Percentiles rank a stretch among this genome's conserved stretches.
These are phyloP conservation scores for Nemania diffusa DNA, from an alignment of 2,329 filamentous ascomycete genomes.

Conservation along the genomic window DNA sequence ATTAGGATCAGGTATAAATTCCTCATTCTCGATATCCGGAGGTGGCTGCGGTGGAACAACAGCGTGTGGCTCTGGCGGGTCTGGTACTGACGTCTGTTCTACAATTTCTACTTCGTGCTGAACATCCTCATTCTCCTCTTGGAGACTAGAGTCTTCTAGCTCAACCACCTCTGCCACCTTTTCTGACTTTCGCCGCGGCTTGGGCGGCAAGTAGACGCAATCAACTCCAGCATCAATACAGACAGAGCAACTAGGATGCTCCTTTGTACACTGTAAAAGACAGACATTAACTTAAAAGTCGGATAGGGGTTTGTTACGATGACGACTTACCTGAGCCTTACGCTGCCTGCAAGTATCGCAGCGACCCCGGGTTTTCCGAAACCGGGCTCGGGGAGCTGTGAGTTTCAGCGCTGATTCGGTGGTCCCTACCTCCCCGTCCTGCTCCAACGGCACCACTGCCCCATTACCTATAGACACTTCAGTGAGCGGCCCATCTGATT, in stretches of 20 bases:
- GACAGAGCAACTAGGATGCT: slow-evolving; percentile 49
- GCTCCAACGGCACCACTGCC: slow-evolving; percentile 42
- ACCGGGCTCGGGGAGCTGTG: slow-evolving; percentile 27
- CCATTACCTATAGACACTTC: slow-evolving; percentile 43
- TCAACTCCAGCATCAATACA: slow-evolving; percentile 43
- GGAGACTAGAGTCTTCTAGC: slow-evolving; percentile 36
- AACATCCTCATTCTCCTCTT: slow-evolving; percentile 31
- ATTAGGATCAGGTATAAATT: slow-evolving; percentile 50
- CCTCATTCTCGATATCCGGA: slow-evolving; percentile 47
- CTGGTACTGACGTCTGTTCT: slow-evolving; percentile 7
- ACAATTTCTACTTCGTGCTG: slow-evolving; percentile 12
- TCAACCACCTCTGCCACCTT: slow-evolving; percentile 39
- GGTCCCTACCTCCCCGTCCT: slow-evolving; percentile 44
- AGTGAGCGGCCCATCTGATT: slow-evolving; percentile 31
- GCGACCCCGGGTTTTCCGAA: slow-evolving; percentile 49
- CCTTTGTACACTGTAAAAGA: slow-evolving; percentile 49
- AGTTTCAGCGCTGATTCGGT: slow-evolving; percentile 43
- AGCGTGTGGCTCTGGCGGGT: slow-evolving; percentile 4
- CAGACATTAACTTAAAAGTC: slow-evolving; percentile 6
- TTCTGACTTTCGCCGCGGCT: slow-evolving; percentile 45
- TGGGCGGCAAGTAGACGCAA: slow-evolving; percentile 47
- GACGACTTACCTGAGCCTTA: slow-evolving; percentile 44
- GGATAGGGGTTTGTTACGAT: neutral
- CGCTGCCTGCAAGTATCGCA: slow-evolving; percentile 50
- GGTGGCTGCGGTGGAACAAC: slow-evolving; percentile 16